Percentiles rank a stretch among this genome's conserved stretches.
Evolutionary conservation across 306 rosid species (phyloP).

Genomic region (Gastrolobium villosum): DNA sequence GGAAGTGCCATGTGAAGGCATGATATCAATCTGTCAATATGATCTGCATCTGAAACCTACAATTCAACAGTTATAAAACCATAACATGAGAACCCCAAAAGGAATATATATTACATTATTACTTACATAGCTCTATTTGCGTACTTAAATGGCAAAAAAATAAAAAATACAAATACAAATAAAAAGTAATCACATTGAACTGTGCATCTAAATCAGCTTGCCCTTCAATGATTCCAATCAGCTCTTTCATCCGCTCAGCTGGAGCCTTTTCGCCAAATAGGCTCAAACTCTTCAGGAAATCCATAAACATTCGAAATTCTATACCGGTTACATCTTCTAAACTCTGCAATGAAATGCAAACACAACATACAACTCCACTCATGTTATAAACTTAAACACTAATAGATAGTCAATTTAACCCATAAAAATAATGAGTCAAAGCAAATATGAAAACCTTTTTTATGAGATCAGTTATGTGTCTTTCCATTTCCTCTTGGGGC

Average conservation of each 20-base stretch:
- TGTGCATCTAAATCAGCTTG: conserved; percentile 92
- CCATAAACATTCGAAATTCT: conserved; percentile 94
- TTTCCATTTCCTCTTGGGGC: conserved; percentile 97
- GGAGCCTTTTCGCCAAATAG: conserved; percentile 92
- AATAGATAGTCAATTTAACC: not conserved
- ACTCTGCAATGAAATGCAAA: conserved; percentile 69
- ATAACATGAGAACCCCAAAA: conserved; percentile 23
- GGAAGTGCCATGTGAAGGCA: conserved; percentile 97
- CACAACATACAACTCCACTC: conserved; percentile 46
- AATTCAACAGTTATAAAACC: conserved; percentile 43
- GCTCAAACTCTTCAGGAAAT: conserved; percentile 83
- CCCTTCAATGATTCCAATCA: conserved; percentile 91
- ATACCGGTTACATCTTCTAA: conserved; percentile 89
- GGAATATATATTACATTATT: not conserved
- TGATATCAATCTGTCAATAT: conserved; percentile 91
- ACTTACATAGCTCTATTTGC: not conserved
- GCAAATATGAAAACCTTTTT: conserved; percentile 69
- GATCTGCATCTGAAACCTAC: conserved; percentile 94
- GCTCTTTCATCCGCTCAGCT: conserved; percentile 85
- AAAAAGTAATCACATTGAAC: conserved; percentile 73
- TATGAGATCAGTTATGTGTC: conserved; percentile 94
- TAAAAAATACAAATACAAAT: too few species aligned
- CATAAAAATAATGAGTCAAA: conserved; percentile 38
- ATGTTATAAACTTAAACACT: conserved; percentile 37
- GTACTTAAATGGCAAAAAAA: not conserved